These are phyloP conservation scores for Eucommia ulmoides DNA, from an alignment of 257 asterid genomes.

Conservation along the genomic window DNA sequence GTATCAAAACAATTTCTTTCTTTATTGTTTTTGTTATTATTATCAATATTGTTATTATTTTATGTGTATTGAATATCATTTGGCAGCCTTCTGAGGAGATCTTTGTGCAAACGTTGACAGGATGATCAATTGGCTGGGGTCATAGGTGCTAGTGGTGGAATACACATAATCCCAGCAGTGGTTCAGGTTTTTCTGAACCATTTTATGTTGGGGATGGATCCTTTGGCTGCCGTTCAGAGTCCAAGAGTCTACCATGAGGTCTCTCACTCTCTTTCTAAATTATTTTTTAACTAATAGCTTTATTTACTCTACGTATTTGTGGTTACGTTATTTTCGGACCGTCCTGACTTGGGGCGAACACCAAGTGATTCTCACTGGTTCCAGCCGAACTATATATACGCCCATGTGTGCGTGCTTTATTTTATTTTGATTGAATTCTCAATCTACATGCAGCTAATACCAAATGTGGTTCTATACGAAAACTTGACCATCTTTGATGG, in stretches of 20 bases:
- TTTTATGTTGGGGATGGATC: conserved; percentile 68
- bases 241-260: conserved; percentile 87
- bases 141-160: conserved; percentile 86
- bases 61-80: too few relatives aligned
- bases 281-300: not conserved
- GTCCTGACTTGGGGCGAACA: too few relatives aligned
- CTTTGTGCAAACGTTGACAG: too few relatives aligned
- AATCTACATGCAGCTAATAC: conserved; percentile 45
- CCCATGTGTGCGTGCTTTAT: not conserved
- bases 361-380: too few relatives aligned
- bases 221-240: conserved; percentile 56
- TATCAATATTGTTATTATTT: too few relatives aligned
- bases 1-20: too few relatives aligned
- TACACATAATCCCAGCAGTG: conserved; percentile 69
- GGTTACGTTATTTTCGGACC: too few relatives aligned
- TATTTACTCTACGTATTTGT: not conserved
- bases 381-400: too few relatives aligned
- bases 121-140: conserved; percentile 75
- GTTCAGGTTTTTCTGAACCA: conserved; percentile 79
- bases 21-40: too few relatives aligned
- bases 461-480: conserved; percentile 62
- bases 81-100: too few relatives aligned
- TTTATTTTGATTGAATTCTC: conserved; percentile 2
- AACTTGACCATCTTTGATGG: conserved; percentile 79
- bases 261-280: not conserved